A percentile compares a stretch with the other conserved stretches of the same genome.
Evolutionary conservation across 2,329 filamentous ascomycete species (phyloP).

Genomic region (Blastomyces parvus): DNA sequence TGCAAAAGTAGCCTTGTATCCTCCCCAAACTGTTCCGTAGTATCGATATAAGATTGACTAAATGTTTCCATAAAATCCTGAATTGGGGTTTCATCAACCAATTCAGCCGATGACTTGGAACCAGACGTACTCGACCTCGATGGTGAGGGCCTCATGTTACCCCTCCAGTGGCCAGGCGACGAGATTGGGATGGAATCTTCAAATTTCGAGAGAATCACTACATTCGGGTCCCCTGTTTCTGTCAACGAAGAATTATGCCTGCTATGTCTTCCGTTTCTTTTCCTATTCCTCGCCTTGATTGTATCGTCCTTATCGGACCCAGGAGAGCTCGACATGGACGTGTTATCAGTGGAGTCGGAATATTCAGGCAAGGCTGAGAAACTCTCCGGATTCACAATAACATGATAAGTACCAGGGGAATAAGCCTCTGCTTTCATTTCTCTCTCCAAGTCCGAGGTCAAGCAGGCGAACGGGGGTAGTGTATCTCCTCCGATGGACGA

Average conservation of each 20-base stretch:
- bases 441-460: constrained; percentile 49
- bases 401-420: constrained; percentile 47
- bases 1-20: constrained; percentile 31
- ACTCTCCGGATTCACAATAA: constrained; percentile 46
- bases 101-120: constrained; percentile 20
- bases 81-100: constrained; percentile 20
- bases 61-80: constrained; percentile 18
- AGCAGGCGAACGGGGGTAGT: constrained; percentile 45
- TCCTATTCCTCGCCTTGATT: constrained; percentile 18
- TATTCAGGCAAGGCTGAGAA: constrained; percentile 47
- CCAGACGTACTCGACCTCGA: constrained; percentile 25
- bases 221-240: constrained; percentile 37
- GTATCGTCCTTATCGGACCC: constrained; percentile 11
- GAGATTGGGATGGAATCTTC: constrained; percentile 34
- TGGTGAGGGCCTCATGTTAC: constrained; percentile 25
- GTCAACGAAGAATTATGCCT: constrained; percentile 9
- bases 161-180: constrained; percentile 25
- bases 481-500: constrained; percentile 33
- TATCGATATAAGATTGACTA: constrained; percentile 16
- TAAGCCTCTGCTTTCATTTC: constrained; percentile 47
- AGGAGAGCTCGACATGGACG: constrained; percentile 2
- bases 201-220: constrained; percentile 43
- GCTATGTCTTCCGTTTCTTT: constrained; percentile 22
- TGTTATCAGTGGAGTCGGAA: constrained; percentile 23
- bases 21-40: constrained; percentile 20